Base-by-base conservation (phyloP, 208 protist genomes). In the Acanthamoeba castellanii region DNA sequence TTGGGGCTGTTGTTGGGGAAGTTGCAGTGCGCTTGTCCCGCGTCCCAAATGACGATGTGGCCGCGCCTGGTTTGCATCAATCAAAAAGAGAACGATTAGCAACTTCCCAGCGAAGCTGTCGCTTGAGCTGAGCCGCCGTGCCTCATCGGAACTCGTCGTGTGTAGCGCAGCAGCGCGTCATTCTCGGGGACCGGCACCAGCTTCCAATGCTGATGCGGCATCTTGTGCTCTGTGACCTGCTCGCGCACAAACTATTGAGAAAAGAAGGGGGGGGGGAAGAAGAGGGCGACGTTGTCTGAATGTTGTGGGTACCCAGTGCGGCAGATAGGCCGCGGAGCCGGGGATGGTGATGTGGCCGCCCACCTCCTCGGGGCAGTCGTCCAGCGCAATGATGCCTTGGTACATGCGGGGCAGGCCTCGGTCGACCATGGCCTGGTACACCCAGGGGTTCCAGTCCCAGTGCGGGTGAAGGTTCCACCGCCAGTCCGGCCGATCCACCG, bases 361-460 rank as follows among this genome's bases (percentile, higher is more conserved):
- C n/a, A 92, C 87, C 66, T 92, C 87, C 30, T 59, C 57, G 34
- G 87, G 34, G 30, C 87, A 59, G 55, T 92, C 87, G 25, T 70
- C 87, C n/a, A 92, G 42, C 8, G 87, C 87, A 30, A 92, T 82
- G 30, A 92, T 59, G 55, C 87, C 59, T 7, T 78, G 59, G 7
- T 92, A 70, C 59, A 92, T 78, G 25, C 34, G 30, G 16, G 87
- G 87, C 59, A 92, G 66, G 20, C 59, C 45, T 18, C 45, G 66
- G 20, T 78, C 52, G 27, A 85, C 27, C 45, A 47, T 85, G 30
- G 34, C 66, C 25, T 57, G 37, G 55, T 92, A 92, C 20, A 78
- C 32, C 87, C 87, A 92, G 8, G 87, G 87, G 55, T 92, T 92
- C 66, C 32, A 70, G 57, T 92, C 87, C 87, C 87, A 92, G 66